Conservation (phyloP, 2,329 filamentous ascomycete genomes). For the Parastagonospora avenae region DNA sequence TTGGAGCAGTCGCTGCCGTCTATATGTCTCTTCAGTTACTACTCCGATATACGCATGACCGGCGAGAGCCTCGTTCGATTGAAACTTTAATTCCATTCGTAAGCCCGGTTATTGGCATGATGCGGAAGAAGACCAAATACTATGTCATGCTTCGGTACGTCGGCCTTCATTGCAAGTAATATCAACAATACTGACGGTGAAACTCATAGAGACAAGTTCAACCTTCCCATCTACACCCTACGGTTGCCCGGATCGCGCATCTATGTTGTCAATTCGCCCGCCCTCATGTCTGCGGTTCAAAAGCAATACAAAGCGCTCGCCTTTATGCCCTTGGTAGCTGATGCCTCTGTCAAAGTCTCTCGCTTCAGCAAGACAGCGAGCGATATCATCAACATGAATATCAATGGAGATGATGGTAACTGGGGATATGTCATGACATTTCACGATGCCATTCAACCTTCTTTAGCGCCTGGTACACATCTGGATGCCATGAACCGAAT, state of each 20-base stretch:
- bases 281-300: constrained; percentile 44
- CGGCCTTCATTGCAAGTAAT: no score
- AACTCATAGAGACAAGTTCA: constrained; percentile 10
- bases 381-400: constrained; percentile 36
- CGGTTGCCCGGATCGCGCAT: constrained; percentile 45
- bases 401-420: constrained; percentile 36
- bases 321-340: constrained; percentile 46
- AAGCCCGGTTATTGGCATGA: constrained; percentile 8
- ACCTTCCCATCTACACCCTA: constrained; percentile 48
- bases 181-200: neutral
- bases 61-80: no score
- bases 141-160: constrained; percentile 8
- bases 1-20: no score
- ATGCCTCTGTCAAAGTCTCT: constrained; percentile 38
- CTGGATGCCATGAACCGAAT: neutral
- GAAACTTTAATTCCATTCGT: constrained; percentile 12
- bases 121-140: constrained; percentile 6
- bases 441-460: constrained; percentile 16
- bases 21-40: no score
- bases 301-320: constrained; percentile 43
- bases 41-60: no score
- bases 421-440: no score
- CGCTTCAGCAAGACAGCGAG: constrained; percentile 35
- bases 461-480: constrained; percentile 16
- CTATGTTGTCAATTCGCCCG: constrained; percentile 47